Evolutionary conservation across 148 eudicot species (phyloP).

Genomic region (Vaccinium darrowii): DNA sequence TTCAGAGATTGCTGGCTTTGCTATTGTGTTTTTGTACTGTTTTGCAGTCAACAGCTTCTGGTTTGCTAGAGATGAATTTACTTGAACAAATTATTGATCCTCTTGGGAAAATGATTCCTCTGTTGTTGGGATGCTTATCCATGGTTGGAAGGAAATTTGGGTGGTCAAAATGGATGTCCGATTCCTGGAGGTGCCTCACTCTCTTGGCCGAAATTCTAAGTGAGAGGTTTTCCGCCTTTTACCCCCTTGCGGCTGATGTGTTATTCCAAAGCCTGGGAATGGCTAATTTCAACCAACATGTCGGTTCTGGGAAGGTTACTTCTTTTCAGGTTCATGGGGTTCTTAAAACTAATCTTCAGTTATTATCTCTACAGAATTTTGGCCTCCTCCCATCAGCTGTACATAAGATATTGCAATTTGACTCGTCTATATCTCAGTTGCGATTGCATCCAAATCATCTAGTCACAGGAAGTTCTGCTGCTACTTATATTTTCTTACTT

Average conservation of each 20-base stretch:
- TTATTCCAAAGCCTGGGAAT: conserved; percentile 70
- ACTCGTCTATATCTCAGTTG: conserved; percentile 73
- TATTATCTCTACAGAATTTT: conserved; percentile 78
- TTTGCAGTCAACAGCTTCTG: conserved; percentile 89
- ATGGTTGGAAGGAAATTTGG: conserved; percentile 84
- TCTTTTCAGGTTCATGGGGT: conserved; percentile 93
- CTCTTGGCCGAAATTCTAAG: conserved; percentile 93
- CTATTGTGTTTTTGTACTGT: conserved; percentile 87
- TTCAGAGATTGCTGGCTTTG: conserved; percentile 73
- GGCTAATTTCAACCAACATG: conserved; percentile 26
- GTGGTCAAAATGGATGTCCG: conserved; percentile 86
- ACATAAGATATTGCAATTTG: conserved; percentile 62
- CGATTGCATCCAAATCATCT: conserved; percentile 92
- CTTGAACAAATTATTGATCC: conserved; percentile 84
- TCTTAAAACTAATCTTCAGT: conserved; percentile 90
- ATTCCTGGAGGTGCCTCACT: conserved; percentile 96
- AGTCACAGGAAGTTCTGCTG: conserved; percentile 84
- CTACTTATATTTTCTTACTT: conserved; percentile 89
- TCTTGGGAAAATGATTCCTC: conserved; percentile 72
- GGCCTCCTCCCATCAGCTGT: conserved; percentile 83
- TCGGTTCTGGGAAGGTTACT: conserved; percentile 39
- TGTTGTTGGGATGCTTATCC: conserved; percentile 63
- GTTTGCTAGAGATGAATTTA: conserved; percentile 75
- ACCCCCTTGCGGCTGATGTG: conserved; percentile 67
- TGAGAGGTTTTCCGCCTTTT: conserved; percentile 70